Base-by-base conservation (phyloP, 2,329 filamentous ascomycete species). In the Pestalotiopsis sp. region DNA sequence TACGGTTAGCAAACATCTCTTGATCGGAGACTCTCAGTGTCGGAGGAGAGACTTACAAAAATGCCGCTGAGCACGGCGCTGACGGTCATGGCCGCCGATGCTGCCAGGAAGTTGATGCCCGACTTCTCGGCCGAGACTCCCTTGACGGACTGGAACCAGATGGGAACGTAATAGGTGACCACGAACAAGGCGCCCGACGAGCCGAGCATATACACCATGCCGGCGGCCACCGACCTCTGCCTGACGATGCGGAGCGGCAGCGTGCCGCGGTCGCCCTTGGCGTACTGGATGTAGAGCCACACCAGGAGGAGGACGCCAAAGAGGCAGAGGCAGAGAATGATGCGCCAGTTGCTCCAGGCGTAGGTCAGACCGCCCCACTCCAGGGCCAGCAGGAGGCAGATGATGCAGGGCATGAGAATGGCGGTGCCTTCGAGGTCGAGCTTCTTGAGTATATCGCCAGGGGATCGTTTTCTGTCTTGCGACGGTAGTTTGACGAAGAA, bases 341-440 rank as follows among this genome's bases (percentile, higher is more conserved):
- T 74, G 23, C 72, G 73, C 7, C 72, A 72, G 31, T 70, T 70
- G n/a, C 67, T 73, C 79, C 80, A 82, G 1, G 76, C 39, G 39
- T 80, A 76, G n/a, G 73, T 75, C 38, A 68, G 70, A 5, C 77
- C 80, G 64, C 79, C 79, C 79, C 80, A 83, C 66, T 83, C 80
- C 13, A 85, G 73, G 7, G 82, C 82, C 11, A 85, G 72, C 1
- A 84, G 70, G 14, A 61, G 38, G 4, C 31, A 23, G 36, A 61
- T 49, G 9, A 61, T 61, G 27, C 31, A 61, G n/a, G 39, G 65
- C 45, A 60, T 49, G 3, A 61, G 20, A 6, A 67, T 17, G 27
- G 31, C 31, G 13, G 65, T 58, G 11, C 64, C 64, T 31, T 20
- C 20, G n/a, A 67, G 65, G 62, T 74, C 70, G 1, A 74, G 36